phyloP scores from a whole-genome alignment of 805 yeast genomes.

The Candida nemodendra region DNA sequence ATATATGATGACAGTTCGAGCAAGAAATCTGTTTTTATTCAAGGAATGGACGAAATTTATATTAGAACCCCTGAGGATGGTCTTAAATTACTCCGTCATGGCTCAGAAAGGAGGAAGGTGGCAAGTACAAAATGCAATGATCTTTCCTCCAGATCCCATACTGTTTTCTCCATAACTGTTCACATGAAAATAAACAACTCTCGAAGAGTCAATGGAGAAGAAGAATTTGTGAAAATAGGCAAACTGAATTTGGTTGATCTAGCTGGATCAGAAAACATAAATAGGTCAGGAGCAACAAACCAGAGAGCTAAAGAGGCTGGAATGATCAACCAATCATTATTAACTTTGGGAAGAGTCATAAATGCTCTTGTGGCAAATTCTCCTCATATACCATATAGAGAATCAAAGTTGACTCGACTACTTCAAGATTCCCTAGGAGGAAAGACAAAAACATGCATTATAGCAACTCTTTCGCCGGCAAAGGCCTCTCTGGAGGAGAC shows the following conservation, averaged over 20 bases:
- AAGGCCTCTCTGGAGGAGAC: constrained; percentile 77
- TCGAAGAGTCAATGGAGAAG: constrained; percentile 37
- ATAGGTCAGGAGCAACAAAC: constrained; percentile 78
- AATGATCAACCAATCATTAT: constrained; percentile 76
- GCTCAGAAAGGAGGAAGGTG: constrained; percentile 63
- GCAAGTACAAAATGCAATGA: constrained; percentile 80
- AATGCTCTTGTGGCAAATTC: constrained; percentile 60
- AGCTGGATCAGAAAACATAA: constrained; percentile 89
- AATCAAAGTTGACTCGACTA: constrained; percentile 74
- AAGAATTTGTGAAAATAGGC: constrained; percentile 52
- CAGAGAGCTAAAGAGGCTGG: constrained; percentile 90
- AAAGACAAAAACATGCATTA: constrained; percentile 77
- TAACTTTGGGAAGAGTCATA: constrained; percentile 83
- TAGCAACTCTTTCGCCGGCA: constrained; percentile 88
- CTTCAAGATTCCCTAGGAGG: constrained; percentile 88
- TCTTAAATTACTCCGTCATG: constrained; percentile 49
- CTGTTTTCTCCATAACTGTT: constrained; percentile 70
- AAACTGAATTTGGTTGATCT: constrained; percentile 82
- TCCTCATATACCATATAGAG: constrained; percentile 80
- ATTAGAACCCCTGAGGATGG: constrained; percentile 53
- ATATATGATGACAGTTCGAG: constrained; percentile 49
- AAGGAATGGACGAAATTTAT: constrained; percentile 56
- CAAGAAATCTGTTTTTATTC: constrained; percentile 47
- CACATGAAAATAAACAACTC: constrained; percentile 50
- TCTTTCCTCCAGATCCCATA: constrained; percentile 74